A percentile compares a stretch with the other conserved stretches of the same genome.
Evolutionary conservation across 2,329 filamentous ascomycete species (phyloP).

Genomic region (Onygenales sp.): DNA sequence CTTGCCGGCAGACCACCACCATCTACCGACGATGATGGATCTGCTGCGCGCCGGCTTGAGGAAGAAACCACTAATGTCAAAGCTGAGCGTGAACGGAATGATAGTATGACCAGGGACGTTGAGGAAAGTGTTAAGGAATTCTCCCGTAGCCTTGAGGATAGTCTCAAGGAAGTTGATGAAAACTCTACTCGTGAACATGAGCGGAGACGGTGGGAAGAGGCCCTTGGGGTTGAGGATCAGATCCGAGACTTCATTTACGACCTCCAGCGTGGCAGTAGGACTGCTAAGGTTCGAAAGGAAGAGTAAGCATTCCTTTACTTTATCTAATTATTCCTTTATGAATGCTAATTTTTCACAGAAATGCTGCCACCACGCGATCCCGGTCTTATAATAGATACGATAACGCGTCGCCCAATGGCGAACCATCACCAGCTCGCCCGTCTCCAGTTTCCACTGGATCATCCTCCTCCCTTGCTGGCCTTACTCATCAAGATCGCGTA

Average conservation of each 20-base stretch:
- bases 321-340: slow-evolving; percentile 6
- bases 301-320: slow-evolving; percentile 34
- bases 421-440: slow-evolving; percentile 23
- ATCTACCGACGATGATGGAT: slow-evolving; percentile 59
- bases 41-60: slow-evolving; percentile 75
- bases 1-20: slow-evolving; percentile 74
- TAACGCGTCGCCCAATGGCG: slow-evolving; percentile 42
- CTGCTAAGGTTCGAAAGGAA: slow-evolving; percentile 58
- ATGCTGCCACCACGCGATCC: slow-evolving; percentile 29
- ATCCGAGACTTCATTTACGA: slow-evolving; percentile 98
- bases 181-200: slow-evolving; percentile 79
- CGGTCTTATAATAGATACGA: slow-evolving; percentile 45
- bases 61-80: slow-evolving; percentile 74
- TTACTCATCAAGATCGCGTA: slow-evolving; percentile 85
- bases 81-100: slow-evolving; percentile 85
- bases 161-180: slow-evolving; percentile 68
- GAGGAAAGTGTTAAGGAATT: slow-evolving; percentile 94
- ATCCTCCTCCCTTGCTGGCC: slow-evolving; percentile 70
- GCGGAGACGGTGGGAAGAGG: slow-evolving; percentile 89
- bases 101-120: slow-evolving; percentile 92
- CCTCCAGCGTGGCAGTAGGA: slow-evolving; percentile 74
- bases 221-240: slow-evolving; percentile 88
- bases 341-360: not conserved
- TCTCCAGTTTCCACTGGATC: slow-evolving; percentile 40
- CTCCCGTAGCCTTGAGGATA: slow-evolving; percentile 73